Conservation (phyloP, 2,329 filamentous ascomycete species). For the Aurifilum marmelostoma region DNA sequence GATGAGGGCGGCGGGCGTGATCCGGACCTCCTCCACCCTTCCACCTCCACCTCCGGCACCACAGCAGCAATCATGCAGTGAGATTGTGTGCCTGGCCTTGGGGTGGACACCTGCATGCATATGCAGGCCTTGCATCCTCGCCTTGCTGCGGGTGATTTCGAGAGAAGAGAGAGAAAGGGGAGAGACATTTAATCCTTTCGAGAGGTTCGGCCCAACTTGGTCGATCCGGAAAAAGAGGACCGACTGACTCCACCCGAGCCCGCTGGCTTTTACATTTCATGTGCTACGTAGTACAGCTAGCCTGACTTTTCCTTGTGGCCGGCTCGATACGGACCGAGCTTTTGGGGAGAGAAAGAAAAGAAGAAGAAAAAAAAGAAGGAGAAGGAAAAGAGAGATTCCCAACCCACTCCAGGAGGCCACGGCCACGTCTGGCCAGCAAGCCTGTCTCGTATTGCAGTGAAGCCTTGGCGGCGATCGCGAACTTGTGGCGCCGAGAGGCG, state of each 20-base stretch:
- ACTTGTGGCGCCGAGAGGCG: background rate
- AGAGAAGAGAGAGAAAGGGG: background rate
- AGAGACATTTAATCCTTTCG: background rate
- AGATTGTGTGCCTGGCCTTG: background rate
- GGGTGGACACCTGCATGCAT: slow-evolving; percentile 1
- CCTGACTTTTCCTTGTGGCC: background rate
- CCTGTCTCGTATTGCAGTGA: background rate
- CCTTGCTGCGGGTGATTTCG: slow-evolving; percentile 1
- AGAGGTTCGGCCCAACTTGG: background rate
- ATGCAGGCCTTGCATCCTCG: background rate
- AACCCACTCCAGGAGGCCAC: background rate
- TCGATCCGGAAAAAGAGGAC: slow-evolving; percentile 1
- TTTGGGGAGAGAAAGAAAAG: background rate
- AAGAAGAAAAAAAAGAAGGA: too few species aligned
- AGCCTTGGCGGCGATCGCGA: background rate
- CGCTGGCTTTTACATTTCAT: background rate
- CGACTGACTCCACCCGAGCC: slow-evolving; percentile 3
- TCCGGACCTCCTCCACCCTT: background rate
- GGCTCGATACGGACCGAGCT: background rate
- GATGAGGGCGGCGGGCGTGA: background rate
- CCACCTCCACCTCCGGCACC: background rate
- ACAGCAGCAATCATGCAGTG: background rate
- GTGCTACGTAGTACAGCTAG: too few species aligned
- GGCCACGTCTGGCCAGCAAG: too few species aligned
- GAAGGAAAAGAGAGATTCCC: too few species aligned